phyloP scores from a whole-genome alignment of 1,284 basidiomycete genomes.

The Ceratobasidium sp. region DNA sequence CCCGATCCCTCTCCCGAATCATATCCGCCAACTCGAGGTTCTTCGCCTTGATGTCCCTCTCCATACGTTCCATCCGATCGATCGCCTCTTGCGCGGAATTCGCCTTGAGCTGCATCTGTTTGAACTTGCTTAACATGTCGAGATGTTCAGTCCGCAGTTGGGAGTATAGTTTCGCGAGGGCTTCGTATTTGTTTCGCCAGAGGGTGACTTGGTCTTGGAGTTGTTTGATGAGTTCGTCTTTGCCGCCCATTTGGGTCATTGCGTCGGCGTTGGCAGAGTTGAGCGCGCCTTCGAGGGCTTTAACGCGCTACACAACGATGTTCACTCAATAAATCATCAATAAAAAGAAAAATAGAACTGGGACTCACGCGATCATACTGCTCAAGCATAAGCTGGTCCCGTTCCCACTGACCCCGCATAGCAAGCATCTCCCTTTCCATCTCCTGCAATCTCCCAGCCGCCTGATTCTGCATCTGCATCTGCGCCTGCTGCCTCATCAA shows the following conservation, averaged over 20 bases:
- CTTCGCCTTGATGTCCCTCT: slow-evolving; percentile 97
- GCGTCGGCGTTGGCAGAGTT: slow-evolving; percentile 84
- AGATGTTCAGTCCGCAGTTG: slow-evolving; percentile 97
- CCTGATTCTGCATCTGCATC: slow-evolving; percentile 81
- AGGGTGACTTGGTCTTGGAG: slow-evolving; percentile 96
- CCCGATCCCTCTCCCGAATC: slow-evolving; percentile 97
- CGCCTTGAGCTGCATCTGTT: slow-evolving; percentile 97
- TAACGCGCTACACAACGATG: slow-evolving; percentile 79
- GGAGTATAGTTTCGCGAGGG: slow-evolving; percentile 97
- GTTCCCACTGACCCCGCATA: slow-evolving; percentile 97
- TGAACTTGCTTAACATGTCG: slow-evolving; percentile 97
- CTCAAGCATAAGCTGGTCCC: slow-evolving; percentile 97
- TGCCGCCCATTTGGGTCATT: slow-evolving; percentile 88
- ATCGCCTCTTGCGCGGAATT: slow-evolving; percentile 99
- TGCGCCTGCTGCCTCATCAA: slow-evolving; percentile 70
- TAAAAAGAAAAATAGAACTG: neutral
- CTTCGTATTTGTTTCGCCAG: slow-evolving; percentile 99
- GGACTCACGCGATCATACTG: slow-evolving; percentile 91
- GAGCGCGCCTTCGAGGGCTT: slow-evolving; percentile 95
- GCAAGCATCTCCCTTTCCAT: slow-evolving; percentile 92
- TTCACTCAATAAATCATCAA: neutral
- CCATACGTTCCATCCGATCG: slow-evolving; percentile 99
- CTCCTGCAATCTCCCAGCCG: slow-evolving; percentile 77
- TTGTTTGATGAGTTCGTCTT: slow-evolving; percentile 96
- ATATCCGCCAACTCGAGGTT: slow-evolving; percentile 99